A percentile compares a stretch with the other conserved stretches of the same genome.
phyloP scores from a whole-genome alignment of 495 filamentous ascomycete genomes.

The Penicillium bialowiezense region DNA sequence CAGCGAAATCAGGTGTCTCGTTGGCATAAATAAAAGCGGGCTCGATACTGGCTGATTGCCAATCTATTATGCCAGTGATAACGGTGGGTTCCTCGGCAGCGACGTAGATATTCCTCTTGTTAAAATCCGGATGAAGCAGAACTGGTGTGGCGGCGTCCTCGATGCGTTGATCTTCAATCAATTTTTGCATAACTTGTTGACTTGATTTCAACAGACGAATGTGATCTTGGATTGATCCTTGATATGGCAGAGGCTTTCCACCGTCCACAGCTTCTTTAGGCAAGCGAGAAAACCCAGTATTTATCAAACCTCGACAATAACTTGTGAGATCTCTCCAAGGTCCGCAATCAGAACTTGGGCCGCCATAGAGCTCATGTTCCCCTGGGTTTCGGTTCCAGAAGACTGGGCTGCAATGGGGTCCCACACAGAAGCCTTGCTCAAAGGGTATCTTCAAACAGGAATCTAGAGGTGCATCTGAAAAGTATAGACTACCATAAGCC shows the following conservation, averaged over 20 bases:
- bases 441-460: conserved; percentile 24
- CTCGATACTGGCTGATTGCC: conserved; percentile 39
- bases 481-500: conserved; percentile 42
- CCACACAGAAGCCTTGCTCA: conserved; percentile 35
- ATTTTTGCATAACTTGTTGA: conserved; percentile 24
- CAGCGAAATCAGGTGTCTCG: conserved; percentile 38
- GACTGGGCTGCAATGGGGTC: conserved; percentile 35
- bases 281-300: background rate
- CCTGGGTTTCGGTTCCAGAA: conserved; percentile 40
- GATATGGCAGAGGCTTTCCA: conserved; percentile 22
- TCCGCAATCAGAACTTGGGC: background rate
- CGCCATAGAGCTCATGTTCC: conserved; percentile 15
- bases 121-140: conserved; percentile 37
- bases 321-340: background rate
- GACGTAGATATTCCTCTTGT: conserved; percentile 45
- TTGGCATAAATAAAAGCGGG: conserved; percentile 35
- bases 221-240: conserved; percentile 35
- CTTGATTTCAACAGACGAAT: conserved; percentile 27
- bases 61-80: conserved; percentile 42
- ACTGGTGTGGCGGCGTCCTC: conserved; percentile 30
- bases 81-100: conserved; percentile 36
- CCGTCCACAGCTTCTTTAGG: conserved; percentile 13
- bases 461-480: conserved; percentile 25
- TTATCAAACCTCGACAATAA: conserved; percentile 4
- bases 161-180: conserved; percentile 30